Evolutionary conservation across 2,329 filamentous ascomycete genomes (phyloP).

Genomic region (Aspergillus nomiae): DNA sequence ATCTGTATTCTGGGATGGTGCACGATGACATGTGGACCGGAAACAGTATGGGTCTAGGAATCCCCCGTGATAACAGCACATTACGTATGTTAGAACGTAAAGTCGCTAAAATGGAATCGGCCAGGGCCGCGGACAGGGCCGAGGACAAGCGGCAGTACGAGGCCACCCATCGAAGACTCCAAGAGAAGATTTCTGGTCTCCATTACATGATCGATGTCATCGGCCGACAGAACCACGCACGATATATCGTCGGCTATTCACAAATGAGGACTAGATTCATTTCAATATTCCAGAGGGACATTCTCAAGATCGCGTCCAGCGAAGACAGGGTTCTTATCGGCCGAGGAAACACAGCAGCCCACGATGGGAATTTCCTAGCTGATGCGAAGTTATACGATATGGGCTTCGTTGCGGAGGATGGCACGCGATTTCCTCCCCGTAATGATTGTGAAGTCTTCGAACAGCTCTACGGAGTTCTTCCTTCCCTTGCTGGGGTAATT

Average conservation of each 20-base stretch:
- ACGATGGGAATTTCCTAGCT: neutral
- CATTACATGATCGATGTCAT: too few species aligned
- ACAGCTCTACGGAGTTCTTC: too few species aligned
- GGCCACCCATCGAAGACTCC: too few species aligned
- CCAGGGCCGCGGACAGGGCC: too few species aligned
- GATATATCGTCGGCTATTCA: neutral
- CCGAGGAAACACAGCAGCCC: neutral
- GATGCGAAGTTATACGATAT: neutral
- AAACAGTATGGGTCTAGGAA: neutral
- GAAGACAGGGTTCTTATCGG: neutral
- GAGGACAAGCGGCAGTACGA: too few species aligned
- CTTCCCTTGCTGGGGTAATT: too few species aligned
- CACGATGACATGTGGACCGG: neutral
- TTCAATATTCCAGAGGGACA: neutral
- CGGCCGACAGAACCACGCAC: neutral
- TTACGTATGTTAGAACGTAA: neutral
- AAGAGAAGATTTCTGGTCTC: neutral
- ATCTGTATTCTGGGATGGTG: neutral
- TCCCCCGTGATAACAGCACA: accelerated
- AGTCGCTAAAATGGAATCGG: neutral
- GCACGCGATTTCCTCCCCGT: too few species aligned
- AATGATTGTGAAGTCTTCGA: too few species aligned
- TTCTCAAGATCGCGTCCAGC: neutral
- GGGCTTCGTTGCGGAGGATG: too few species aligned
- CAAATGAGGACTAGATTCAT: neutral